Evolutionary conservation across 2,329 filamentous ascomycete genomes (phyloP).

Genomic region (Pseudocercospora macadamiae): DNA sequence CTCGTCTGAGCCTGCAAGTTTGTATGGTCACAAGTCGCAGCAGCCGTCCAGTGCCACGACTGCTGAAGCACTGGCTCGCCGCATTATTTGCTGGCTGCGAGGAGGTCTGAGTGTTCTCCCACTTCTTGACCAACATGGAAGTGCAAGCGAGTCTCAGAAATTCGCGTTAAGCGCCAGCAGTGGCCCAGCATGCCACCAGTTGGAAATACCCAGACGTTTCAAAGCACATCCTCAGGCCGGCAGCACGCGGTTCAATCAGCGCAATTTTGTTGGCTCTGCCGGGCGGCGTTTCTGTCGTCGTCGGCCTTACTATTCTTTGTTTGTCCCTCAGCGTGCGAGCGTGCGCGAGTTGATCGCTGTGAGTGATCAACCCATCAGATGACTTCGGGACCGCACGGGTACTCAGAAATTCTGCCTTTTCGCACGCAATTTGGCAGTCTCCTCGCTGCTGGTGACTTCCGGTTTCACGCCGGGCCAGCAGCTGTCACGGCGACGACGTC

Average conservation of each 20-base stretch:
- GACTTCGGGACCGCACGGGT: conserved; percentile 4
- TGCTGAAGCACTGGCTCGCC: not conserved
- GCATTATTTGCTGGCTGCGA: no score
- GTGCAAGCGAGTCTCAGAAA: conserved; percentile 11
- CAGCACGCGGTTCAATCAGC: not conserved
- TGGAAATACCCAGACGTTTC: not conserved
- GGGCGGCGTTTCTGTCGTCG: not conserved
- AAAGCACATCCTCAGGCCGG: not conserved
- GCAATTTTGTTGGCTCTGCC: not conserved
- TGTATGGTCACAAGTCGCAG: conserved; percentile 4
- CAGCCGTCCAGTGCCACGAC: not conserved
- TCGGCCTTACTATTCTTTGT: not conserved
- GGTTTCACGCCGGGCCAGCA: conserved; percentile 7
- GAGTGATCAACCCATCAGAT: conserved; percentile 14
- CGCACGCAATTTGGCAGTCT: conserved; percentile 12
- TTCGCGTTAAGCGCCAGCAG: conserved; percentile 16
- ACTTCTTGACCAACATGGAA: not conserved
- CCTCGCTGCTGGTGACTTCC: conserved; percentile 3
- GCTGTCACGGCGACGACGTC: not conserved
- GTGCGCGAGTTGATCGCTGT: conserved; percentile 4
- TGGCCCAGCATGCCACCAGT: not conserved
- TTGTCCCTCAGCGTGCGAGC: not conserved
- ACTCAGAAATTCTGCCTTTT: not conserved
- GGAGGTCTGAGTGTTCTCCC: no score
- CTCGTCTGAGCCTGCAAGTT: not conserved